phyloP scores from a whole-genome alignment of 768 basidiomycete species.

The Russula sp. region DNA sequence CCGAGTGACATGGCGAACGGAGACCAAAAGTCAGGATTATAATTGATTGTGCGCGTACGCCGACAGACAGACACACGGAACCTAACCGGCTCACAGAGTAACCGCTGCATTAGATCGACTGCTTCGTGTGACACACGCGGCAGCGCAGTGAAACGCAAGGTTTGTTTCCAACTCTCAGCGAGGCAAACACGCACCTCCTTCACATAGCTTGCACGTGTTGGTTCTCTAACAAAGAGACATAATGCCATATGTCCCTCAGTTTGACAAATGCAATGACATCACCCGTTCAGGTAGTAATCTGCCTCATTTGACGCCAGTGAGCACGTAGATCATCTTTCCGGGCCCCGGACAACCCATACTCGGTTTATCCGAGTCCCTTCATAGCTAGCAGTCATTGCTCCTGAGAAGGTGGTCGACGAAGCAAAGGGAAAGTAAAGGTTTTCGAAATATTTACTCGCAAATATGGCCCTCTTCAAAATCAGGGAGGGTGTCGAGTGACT shows the following conservation, averaged over 20 bases:
- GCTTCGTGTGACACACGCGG: too few species aligned
- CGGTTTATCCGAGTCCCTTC: too few species aligned
- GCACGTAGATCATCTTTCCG: slow-evolving; percentile 71
- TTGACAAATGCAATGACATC: slow-evolving; percentile 82
- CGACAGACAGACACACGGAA: too few species aligned
- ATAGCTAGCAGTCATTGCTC: too few species aligned
- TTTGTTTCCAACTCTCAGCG: too few species aligned
- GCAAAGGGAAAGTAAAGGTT: too few species aligned
- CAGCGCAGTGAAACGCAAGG: slow-evolving; percentile 78
- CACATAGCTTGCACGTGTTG: slow-evolving; percentile 76
- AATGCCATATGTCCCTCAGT: slow-evolving; percentile 93
- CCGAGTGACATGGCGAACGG: too few species aligned
- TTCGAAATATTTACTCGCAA: slow-evolving; percentile 92
- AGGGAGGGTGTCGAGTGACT: slow-evolving; percentile 52
- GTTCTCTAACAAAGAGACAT: slow-evolving; percentile 89
- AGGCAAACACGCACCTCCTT: slow-evolving; percentile 65
- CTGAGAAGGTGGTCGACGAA: too few species aligned
- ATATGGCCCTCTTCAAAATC: slow-evolving; percentile 90
- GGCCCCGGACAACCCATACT: slow-evolving; percentile 63
- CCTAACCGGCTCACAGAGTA: too few species aligned
- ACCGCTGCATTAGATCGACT: slow-evolving; percentile 81
- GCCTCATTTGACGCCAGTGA: slow-evolving; percentile 84
- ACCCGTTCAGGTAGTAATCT: slow-evolving; percentile 78
- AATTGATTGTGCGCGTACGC: too few species aligned
- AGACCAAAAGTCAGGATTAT: too few species aligned